These are phyloP conservation scores for Pseudocercospora fuligena DNA, from an alignment of 2,329 filamentous ascomycete genomes.

Conservation along the genomic window DNA sequence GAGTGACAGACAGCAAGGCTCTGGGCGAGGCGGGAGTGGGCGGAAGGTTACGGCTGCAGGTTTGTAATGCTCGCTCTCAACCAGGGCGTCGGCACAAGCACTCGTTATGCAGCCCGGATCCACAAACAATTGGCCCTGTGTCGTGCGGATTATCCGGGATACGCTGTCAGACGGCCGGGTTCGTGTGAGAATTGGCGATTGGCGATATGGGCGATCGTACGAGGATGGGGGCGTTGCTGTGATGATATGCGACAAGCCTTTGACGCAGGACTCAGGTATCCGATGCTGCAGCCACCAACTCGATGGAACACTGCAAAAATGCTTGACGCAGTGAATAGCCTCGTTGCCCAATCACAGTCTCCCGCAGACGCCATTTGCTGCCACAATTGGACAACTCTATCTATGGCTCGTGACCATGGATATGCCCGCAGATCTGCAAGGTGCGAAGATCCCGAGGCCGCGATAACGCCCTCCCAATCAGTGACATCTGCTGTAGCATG, in stretches of 20 bases:
- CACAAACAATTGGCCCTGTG: neutral
- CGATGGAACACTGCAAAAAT: neutral
- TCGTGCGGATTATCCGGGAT: conserved; percentile 4
- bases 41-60: neutral
- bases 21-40: neutral
- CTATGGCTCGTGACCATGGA: neutral
- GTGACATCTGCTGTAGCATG: neutral
- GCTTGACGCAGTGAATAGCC: neutral
- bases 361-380: neutral
- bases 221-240: neutral
- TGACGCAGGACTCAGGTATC: neutral
- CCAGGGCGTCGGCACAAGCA: neutral
- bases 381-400: neutral
- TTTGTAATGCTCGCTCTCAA: conserved; percentile 4
- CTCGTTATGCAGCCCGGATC: neutral
- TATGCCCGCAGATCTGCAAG: conserved; percentile 7
- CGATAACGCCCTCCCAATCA: neutral
- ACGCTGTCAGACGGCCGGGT: neutral
- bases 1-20: conserved; percentile 1
- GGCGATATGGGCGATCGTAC: neutral
- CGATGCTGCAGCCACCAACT: conserved; percentile 1
- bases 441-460: neutral
- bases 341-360: neutral
- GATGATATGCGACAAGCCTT: neutral
- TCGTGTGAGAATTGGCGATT: neutral